Conservation (phyloP, 371 early-diverging fungal species). For the Mortierella sp. region DNA sequence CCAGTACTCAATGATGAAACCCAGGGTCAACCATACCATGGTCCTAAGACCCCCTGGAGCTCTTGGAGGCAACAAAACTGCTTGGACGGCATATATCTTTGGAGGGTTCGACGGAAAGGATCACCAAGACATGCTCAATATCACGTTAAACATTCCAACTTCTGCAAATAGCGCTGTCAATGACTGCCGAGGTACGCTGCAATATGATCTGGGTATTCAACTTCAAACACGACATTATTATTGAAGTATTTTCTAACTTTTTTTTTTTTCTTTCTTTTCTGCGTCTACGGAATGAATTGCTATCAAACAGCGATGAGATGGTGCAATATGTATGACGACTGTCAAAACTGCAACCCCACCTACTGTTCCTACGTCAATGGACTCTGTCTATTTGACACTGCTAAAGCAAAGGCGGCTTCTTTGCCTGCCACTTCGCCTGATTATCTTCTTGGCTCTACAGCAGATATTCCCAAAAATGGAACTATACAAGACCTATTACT, state of each 20-base stretch:
- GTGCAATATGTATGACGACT: conserved; percentile 52
- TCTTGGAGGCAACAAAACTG: conserved; percentile 36
- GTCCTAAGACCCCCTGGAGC: conserved; percentile 48
- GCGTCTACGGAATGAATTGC: no score
- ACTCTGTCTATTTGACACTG: conserved; percentile 52
- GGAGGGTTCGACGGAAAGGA: conserved; percentile 51
- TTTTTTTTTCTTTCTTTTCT: background rate
- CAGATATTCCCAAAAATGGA: conserved; percentile 35
- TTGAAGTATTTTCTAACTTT: background rate
- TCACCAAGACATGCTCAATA: conserved; percentile 26
- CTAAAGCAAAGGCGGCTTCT: conserved; percentile 34
- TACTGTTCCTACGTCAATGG: conserved; percentile 50
- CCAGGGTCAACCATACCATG: conserved; percentile 55
- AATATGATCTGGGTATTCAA: background rate
- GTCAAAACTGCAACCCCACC: conserved; percentile 42
- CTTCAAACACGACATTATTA: background rate
- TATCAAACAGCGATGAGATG: conserved; percentile 59
- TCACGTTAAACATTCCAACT: conserved; percentile 51
- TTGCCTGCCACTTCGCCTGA: background rate
- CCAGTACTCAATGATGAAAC: background rate
- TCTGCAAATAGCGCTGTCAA: conserved; percentile 54
- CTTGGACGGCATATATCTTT: conserved; percentile 47
- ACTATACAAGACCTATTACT: conserved; percentile 42
- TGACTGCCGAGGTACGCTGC: conserved; percentile 63
- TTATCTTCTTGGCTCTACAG: conserved; percentile 25